Percentiles rank a stretch among this genome's conserved stretches.
phyloP scores from a whole-genome alignment of 2,329 filamentous ascomycete species.

The Seiridium unicorne region DNA sequence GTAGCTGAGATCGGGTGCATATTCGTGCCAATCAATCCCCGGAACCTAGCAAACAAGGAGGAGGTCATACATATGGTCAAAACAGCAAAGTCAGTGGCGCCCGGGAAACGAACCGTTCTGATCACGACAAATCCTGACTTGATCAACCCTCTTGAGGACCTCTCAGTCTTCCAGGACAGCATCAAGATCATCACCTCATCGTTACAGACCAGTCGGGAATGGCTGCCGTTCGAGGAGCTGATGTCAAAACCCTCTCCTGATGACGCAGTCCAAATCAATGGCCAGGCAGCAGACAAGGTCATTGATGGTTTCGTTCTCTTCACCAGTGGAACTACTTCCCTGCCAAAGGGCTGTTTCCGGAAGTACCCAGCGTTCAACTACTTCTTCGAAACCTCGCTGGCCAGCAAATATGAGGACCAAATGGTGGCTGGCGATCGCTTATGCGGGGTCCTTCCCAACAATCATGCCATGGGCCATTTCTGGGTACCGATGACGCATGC shows the following conservation, averaged over 20 bases:
- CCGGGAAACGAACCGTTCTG: background rate
- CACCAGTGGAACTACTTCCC: conserved; percentile 6
- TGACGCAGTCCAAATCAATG: background rate
- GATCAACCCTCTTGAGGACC: background rate
- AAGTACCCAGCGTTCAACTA: background rate
- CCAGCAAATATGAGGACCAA: background rate
- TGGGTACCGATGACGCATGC: background rate
- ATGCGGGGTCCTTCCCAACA: conserved; percentile 5
- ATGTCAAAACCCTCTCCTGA: background rate
- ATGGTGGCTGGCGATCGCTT: background rate
- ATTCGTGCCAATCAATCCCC: conserved; percentile 3
- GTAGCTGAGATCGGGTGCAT: background rate
- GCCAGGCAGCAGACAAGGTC: background rate
- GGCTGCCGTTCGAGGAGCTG: conserved; percentile 1
- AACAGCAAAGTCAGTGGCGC: background rate
- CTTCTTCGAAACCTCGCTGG: background rate
- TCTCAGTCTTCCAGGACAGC: background rate
- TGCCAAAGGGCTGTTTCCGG: conserved; percentile 2
- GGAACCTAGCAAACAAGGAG: conserved; percentile 2
- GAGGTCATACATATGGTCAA: conserved; percentile 7
- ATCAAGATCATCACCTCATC: background rate
- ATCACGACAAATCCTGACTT: background rate
- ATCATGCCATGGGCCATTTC: conserved; percentile 7
- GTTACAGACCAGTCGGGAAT: background rate
- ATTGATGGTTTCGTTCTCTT: conserved; percentile 3